These are phyloP conservation scores for Eimeria praecox DNA, from an alignment of 169 alveolate genomes.

Conservation along the genomic window DNA sequence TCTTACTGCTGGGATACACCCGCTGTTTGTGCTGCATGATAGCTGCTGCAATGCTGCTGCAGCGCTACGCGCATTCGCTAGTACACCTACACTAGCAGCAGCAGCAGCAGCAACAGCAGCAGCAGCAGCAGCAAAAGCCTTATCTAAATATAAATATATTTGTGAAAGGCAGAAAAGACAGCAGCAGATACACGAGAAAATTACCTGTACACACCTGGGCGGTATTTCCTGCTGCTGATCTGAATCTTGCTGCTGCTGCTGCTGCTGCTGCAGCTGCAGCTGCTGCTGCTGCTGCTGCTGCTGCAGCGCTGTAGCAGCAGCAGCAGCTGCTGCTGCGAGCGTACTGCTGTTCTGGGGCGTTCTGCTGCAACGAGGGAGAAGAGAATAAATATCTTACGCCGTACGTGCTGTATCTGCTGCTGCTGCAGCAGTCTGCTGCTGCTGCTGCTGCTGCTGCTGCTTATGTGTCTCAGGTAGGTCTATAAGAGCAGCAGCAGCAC, in stretches of 20 bases:
- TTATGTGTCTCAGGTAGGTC: not conserved
- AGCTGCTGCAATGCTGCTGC: not conserved
- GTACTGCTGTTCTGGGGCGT: not conserved
- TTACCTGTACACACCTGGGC: no score
- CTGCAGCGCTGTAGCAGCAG: not conserved
- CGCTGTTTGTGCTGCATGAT: not conserved
- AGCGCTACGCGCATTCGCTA: not conserved
- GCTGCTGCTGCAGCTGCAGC: not conserved
- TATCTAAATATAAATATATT: no score
- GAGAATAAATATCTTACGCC: not conserved
- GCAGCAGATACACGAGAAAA: no score
- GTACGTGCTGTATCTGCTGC: not conserved
- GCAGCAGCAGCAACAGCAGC: slow-evolving; percentile 10
- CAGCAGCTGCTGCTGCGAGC: not conserved
- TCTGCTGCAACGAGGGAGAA: not conserved
- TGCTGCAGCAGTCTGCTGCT: slow-evolving; percentile 42
- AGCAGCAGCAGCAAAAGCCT: slow-evolving; percentile 25
- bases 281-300: slow-evolving; percentile 3
- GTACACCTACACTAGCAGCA: not conserved
- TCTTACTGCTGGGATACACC: not conserved
- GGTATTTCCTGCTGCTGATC: slow-evolving; percentile 30
- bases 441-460: slow-evolving; percentile 21
- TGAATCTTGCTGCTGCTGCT: not conserved
- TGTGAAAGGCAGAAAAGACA: not conserved
- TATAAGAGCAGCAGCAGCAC: not conserved